phyloP scores from a whole-genome alignment of 208 protist species.

The Spongospora subterranea region DNA sequence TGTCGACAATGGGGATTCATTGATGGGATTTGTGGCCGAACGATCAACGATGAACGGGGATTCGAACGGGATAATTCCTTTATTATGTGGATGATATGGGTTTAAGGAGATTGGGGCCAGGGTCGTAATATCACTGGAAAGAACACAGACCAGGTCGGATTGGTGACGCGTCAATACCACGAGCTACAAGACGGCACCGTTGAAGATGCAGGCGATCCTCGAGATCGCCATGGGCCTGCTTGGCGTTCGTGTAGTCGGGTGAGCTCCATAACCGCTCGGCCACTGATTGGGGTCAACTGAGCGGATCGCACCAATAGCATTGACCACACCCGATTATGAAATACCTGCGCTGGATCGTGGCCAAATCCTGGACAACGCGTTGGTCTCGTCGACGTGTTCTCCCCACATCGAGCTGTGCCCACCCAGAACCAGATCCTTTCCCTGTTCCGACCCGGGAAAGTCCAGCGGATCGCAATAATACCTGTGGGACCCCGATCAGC shows the following conservation, averaged over 20 bases:
- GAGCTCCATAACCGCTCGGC: constrained; percentile 57
- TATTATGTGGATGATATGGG: too few relatives aligned
- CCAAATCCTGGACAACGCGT: constrained; percentile 2
- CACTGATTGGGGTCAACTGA: background rate
- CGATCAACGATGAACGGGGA: too few relatives aligned
- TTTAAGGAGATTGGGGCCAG: too few relatives aligned
- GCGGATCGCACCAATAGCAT: background rate
- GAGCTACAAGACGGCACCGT: background rate
- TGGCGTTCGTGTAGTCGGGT: background rate
- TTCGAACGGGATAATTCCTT: too few relatives aligned
- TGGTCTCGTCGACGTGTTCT: constrained; percentile 40
- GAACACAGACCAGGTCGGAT: background rate
- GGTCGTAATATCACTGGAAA: too few relatives aligned
- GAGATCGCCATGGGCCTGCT: background rate
- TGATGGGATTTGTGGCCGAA: too few relatives aligned
- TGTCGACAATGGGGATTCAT: too few relatives aligned
- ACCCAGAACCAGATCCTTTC: constrained; percentile 10
- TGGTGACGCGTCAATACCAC: constrained; percentile 4
- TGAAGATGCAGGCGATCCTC: constrained; percentile 19
- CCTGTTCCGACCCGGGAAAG: background rate
- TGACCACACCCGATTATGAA: background rate
- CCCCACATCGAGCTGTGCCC: constrained; percentile 58
- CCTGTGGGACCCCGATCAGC: background rate
- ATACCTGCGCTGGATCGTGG: constrained; percentile 52
- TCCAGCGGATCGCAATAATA: constrained; percentile 17